A percentile compares a stretch with the other conserved stretches of the same genome.
Conservation (phyloP, 495 filamentous ascomycete genomes). For the Astrocystis sublimbata region DNA sequence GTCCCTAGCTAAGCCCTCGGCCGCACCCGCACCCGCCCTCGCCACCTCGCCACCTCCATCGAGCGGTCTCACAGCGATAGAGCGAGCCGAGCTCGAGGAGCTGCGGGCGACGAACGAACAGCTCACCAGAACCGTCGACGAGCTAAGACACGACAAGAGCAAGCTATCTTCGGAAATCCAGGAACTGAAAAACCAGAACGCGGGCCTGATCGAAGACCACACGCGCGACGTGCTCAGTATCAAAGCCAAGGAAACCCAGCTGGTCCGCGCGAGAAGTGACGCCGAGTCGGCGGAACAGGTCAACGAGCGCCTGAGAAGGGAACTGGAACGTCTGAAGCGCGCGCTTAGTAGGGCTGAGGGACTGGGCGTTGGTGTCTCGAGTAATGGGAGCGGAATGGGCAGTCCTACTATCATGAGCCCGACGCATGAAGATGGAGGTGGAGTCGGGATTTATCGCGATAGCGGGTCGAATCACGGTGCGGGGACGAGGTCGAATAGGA, state of each 20-base stretch:
- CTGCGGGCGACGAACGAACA: conserved; percentile 80
- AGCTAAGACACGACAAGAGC: conserved; percentile 71
- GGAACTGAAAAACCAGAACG: conserved; percentile 92
- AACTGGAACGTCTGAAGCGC: conserved; percentile 91
- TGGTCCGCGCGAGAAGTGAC: conserved; percentile 87
- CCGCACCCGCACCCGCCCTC: conserved; percentile 37
- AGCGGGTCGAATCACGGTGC: conserved; percentile 43
- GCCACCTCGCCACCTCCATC: conserved; percentile 52
- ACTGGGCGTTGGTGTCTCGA: conserved; percentile 41
- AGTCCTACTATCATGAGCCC: conserved; percentile 50
- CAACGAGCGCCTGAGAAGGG: conserved; percentile 77
- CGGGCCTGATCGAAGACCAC: conserved; percentile 95
- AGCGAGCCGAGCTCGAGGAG: conserved; percentile 87
- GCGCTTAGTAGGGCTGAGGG: conserved; percentile 59
- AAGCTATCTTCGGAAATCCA: conserved; percentile 76
- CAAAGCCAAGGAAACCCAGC: conserved; percentile 97
- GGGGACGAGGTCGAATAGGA: conserved; percentile 2
- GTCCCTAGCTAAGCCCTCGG: conserved; percentile 75
- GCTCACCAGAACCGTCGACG: conserved; percentile 68
- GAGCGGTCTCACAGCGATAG: conserved; percentile 66
- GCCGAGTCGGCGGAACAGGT: conserved; percentile 83
- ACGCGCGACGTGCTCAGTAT: conserved; percentile 93
- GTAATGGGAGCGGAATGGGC: conserved; percentile 34
- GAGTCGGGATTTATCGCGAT: conserved; percentile 62
- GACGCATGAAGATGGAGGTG: conserved; percentile 48